A percentile compares a stretch with the other conserved stretches of the same genome.
Conservation (phyloP, 2,329 filamentous ascomycete species). For the Penicillium italicum region DNA sequence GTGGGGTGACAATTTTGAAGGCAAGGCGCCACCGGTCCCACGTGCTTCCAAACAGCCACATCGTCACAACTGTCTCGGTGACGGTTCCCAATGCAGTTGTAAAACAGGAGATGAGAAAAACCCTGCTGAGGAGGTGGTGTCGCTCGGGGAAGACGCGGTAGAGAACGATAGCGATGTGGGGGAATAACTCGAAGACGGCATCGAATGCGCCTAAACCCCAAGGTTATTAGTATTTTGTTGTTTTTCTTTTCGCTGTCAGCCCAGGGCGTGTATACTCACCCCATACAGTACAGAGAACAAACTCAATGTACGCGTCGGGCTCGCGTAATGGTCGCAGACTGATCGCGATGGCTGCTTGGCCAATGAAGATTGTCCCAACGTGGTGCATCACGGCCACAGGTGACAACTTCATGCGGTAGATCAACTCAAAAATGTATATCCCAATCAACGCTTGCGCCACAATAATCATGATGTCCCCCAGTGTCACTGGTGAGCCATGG, state of each 20-base stretch:
- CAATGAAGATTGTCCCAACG: conserved; percentile 41
- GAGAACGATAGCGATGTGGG: conserved; percentile 46
- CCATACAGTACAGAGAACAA: conserved; percentile 40
- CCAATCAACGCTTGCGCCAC: conserved; percentile 42
- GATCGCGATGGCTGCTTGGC: conserved; percentile 44
- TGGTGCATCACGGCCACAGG: conserved; percentile 44
- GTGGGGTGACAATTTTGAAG: conserved; percentile 45
- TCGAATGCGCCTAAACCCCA: conserved; percentile 44
- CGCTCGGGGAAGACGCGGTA: conserved; percentile 42
- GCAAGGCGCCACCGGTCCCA: conserved; percentile 44
- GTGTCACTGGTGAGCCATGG: conserved; percentile 30
- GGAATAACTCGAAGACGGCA: conserved; percentile 47
- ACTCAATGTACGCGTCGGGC: conserved; percentile 36
- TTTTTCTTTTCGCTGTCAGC: background rate
- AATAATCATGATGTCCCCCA: conserved; percentile 43
- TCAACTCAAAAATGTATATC: conserved; percentile 49
- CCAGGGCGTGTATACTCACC: conserved; percentile 27
- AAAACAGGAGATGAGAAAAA: conserved; percentile 39
- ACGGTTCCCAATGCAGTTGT: conserved; percentile 40
- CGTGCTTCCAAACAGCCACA: conserved; percentile 44
- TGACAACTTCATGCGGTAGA: conserved; percentile 43
- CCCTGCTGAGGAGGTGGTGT: conserved; percentile 39
- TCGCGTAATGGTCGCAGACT: conserved; percentile 27
- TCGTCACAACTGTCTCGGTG: conserved; percentile 43
- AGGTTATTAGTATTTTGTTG: background rate